Evolutionary conservation across 2,329 filamentous ascomycete species (phyloP), one percentile per base, ranked within the genome.

Genomic region (Biscogniauxia mediterranea): DNA sequence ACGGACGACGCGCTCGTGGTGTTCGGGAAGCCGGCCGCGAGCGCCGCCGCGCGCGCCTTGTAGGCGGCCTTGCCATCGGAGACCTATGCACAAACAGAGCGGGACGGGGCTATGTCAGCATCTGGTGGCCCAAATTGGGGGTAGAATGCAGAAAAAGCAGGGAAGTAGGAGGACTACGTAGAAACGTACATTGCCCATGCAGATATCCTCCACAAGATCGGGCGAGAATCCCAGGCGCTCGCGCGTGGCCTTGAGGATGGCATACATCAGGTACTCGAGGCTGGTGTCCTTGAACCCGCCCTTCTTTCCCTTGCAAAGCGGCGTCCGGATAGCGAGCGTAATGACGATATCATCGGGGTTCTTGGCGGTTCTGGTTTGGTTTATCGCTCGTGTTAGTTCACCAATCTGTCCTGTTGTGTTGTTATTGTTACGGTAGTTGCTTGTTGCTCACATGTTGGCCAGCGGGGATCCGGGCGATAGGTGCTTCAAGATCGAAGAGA

Each of bases 301-400:
- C 84, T 97, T 97, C 76, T 84, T 84, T 57, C 86, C 93, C 81
- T 97, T 98, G 74, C 89, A 84, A 64, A 99, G 84, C 0, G 95
- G 93, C 26, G 94, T 97, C 60, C 95, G 91, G 71, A 93, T 82
- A 26, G 94, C 94, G 61, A 96, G 86, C 7, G 95, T 99, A 74
- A 98, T 97, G 75, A 99, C 95, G 58, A 99, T 85, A 81, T 99
- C 95, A 76, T 98, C 94, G 69, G 93, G 87, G 77, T 96, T 96
- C 83, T 98, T 93, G 70, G 91, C 88, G 61, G 91, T 93, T 73
- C 93, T 97, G 61, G 52, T 54, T 17, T 97, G 61, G 52, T 54
- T 17, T 32, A 21, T 61, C 26, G 15, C 21, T 53, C 56, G 60
- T 26, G 70, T 68, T 64, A 72, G 64, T 60, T 73, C 58, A 59